These are phyloP conservation scores for Ormosia semicastrata DNA, from an alignment of 306 rosid genomes.

Conservation along the genomic window DNA sequence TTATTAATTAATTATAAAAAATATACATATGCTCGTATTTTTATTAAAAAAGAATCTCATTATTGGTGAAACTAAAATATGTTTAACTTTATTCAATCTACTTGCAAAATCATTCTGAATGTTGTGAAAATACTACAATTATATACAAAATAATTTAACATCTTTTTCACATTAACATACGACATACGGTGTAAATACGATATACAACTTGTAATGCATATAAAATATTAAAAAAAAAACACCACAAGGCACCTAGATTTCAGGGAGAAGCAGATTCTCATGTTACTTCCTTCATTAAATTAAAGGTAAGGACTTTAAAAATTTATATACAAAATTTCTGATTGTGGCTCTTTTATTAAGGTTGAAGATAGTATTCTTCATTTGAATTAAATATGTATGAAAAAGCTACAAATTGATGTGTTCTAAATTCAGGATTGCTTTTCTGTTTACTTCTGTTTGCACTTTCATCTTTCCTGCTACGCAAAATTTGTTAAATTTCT, in stretches of 20 bases:
- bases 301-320: constrained; percentile 27
- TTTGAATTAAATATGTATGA: neutral
- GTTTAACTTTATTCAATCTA: no score
- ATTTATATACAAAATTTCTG: neutral
- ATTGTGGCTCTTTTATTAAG: neutral
- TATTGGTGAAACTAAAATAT: no score
- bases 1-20: no score
- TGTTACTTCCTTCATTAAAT: constrained; percentile 12
- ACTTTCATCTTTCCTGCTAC: neutral
- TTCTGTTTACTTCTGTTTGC: neutral
- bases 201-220: no score
- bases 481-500: neutral
- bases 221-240: no score
- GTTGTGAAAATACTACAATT: no score
- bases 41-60: no score
- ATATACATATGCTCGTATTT: no score
- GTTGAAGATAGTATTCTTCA: neutral
- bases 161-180: no score
- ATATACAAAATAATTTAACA: no score
- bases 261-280: constrained; percentile 5
- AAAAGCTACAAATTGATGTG: neutral
- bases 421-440: neutral
- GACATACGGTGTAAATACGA: no score
- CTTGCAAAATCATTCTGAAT: no score
- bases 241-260: neutral